Base-by-base conservation (phyloP, 2,329 filamentous ascomycete species). In the Trichocomaceae sp. region DNA sequence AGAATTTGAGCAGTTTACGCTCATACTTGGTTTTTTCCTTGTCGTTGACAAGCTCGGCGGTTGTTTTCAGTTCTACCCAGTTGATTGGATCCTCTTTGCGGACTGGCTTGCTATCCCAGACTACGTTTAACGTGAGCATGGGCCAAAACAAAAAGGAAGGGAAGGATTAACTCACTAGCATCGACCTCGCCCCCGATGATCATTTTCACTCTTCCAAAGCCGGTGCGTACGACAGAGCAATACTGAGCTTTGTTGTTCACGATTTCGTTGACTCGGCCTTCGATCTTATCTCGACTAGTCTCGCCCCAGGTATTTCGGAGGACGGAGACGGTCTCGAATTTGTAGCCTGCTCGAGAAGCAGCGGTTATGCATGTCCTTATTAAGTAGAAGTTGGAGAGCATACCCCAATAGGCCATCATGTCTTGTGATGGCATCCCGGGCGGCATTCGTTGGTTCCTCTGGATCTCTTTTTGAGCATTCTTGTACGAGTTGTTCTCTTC, bases 21-120 rank as follows among this genome's bases (percentile, higher is more conserved):
- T 96, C 88, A 67, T 92, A 96, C 59, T 84, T 86, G 19, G 85
- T 72, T 65, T 83, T 78, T 64, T 93, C 88, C 47, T 83, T 79
- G 1, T 85, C 79, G 57, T 81, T 81, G 50, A 78, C 77, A 49
- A 92, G 84, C 60, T 87, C 84, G 41, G 82, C 85, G n/a, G 84
- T 83, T 0, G 93, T 99, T 69, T 99, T 99, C 56, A 99, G 80
- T 71, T 99, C 93, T 31, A 97, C 86, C 87, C 91, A 99, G 64
- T 92, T 89, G 60, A 90, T 86, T 0, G 87, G 83, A n/a, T 78
- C 78, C 48, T 81, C 82, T 51, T 79, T 79, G 56, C 79, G 77
- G 3, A 73, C 70, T 0, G 90, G 89, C 66, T 93, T 95, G 55
- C 79, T 81, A 66, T 95, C 90, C 86, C 90, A 91, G 61, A 54